Base-by-base conservation (phyloP, 768 basidiomycete species). In the Auriscalpium orientale region DNA sequence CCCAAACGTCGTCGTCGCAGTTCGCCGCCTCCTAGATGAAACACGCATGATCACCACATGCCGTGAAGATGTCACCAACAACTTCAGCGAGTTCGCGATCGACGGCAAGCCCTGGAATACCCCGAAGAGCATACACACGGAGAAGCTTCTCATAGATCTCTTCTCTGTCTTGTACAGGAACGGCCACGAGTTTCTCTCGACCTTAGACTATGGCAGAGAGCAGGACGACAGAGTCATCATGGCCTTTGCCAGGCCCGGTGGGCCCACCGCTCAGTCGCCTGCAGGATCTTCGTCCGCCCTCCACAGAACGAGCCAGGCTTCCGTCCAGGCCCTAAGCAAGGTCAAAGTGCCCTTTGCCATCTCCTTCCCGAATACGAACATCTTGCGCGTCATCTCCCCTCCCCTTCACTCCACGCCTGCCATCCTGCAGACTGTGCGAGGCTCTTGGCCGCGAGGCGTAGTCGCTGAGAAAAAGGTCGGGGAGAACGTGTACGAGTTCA, bases 381-480 rank as follows among this genome's bases (percentile, higher is more conserved):
- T 79, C 52, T 76, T 90, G 72, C 83, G 87, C 51, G 89, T 90
- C 52, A 82, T 90, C 54, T 76, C 79, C 33, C 87, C 89, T n/a
- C 88, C 88, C 15, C 76, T 89, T 34, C 79, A 83, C 59, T 77
- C 82, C 36, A 90, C 89, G 8, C 88, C 88, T 10, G 88, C 88
- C 53, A 88, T 90, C 54, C 74, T 90, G n/a, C 84, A 87, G 65
- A 85, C 87, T 16, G 85, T 90, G 18, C 78, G 88, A 55, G 79
- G 76, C 20, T 80, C 89, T 36, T 90, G 88, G 89, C 88, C 88
- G 16, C 78, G 87, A 61, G 89, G 88, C 16, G 85, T 90, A 10
- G 80, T 85, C 8, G 82, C 83, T 0, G 88, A 90, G 68, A 87
- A 83, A 74, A 89, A 86, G 63, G 75, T 89, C 2, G 84, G 79